Base-by-base conservation (phyloP, 2,329 filamentous ascomycete species). In the Colletotrichum sp. region DNA sequence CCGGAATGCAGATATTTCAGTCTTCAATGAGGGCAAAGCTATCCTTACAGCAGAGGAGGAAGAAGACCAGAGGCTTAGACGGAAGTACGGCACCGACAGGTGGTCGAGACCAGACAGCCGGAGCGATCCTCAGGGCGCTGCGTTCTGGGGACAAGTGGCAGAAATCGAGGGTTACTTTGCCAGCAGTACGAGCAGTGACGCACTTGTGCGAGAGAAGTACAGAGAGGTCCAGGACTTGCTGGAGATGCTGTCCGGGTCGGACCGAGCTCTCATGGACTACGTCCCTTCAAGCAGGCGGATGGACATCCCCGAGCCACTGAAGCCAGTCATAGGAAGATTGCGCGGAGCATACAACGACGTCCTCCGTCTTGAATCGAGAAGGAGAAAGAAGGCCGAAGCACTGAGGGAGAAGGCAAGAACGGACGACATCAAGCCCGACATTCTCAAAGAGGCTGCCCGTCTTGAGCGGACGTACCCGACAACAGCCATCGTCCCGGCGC, bases 121-220 rank as follows among this genome's bases (percentile, higher is more conserved):
- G 39, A 87, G 89, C 21, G 96, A 96, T 28, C 91, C 93, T 84
- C 86, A 88, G 71, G 90, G 91, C 6, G 83, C 84, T 12, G 96
- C 95, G 82, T 88, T 98, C 2, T 96, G 95, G 88, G 89, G 89
- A 3, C 93, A 95, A 71, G 92, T 93, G 5, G 89, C 86, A 3
- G 96, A 98, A 80, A 96, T 98, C 52, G 94, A 96, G 52, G 94
- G 95, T 5, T 99, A 98, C 85, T 94, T 99, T 79, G 93, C 93
- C 13, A 90, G 86, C 71, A 92, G 90, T 76, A 86, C 86, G 13
- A 90, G 87, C 72, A 92, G 90, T 77, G 91, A 92, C 72, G 85
- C 81, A 2, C 82, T 91, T 3, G 95, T 98, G 3, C 92, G 94
- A 76, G 92, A 93, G 5, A 98, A 98, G 84, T 92, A 98, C 71